Evolutionary conservation across 2,329 filamentous ascomycete genomes (phyloP).

Genomic region (Pestalotiopsis sp.): DNA sequence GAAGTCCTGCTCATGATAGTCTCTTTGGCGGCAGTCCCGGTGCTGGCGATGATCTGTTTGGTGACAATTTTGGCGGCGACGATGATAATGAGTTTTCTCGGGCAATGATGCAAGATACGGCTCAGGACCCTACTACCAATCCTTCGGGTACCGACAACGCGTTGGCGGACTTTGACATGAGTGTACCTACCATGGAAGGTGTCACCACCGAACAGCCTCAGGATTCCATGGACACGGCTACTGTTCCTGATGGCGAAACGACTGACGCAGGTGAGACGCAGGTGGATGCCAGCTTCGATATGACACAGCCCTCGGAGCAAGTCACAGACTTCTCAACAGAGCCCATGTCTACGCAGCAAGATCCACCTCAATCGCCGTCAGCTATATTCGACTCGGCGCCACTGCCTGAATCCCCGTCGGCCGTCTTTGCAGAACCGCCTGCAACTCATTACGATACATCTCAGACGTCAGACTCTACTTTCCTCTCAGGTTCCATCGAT

Average conservation of each 20-base stretch:
- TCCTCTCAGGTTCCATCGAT: constrained; percentile 86
- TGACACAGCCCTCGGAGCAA: constrained; percentile 9
- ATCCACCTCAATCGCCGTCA: constrained; percentile 17
- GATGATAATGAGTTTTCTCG: constrained; percentile 83
- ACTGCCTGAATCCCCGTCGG: constrained; percentile 36
- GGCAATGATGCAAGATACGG: constrained; percentile 60
- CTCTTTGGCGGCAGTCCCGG: constrained; percentile 78
- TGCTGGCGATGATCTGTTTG: constrained; percentile 80
- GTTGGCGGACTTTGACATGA: constrained; percentile 16
- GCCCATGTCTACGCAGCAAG: constrained; percentile 13
- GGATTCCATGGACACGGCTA: constrained; percentile 23
- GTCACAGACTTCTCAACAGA: constrained; percentile 22
- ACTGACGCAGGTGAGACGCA: background rate
- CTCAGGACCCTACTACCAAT: constrained; percentile 31
- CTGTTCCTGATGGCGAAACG: constrained; percentile 17
- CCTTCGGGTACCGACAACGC: constrained; percentile 43
- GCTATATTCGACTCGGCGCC: constrained; percentile 17
- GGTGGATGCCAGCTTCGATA: constrained; percentile 12
- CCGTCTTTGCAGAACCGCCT: constrained; percentile 40
- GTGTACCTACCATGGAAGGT: constrained; percentile 13
- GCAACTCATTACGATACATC: constrained; percentile 52
- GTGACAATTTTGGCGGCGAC: constrained; percentile 80
- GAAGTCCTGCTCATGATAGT: constrained; percentile 74
- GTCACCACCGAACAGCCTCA: background rate
- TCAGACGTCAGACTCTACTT: constrained; percentile 74